Base-by-base conservation (phyloP, 352 stramenopile genomes). In the Pythium oligandrum region DNA sequence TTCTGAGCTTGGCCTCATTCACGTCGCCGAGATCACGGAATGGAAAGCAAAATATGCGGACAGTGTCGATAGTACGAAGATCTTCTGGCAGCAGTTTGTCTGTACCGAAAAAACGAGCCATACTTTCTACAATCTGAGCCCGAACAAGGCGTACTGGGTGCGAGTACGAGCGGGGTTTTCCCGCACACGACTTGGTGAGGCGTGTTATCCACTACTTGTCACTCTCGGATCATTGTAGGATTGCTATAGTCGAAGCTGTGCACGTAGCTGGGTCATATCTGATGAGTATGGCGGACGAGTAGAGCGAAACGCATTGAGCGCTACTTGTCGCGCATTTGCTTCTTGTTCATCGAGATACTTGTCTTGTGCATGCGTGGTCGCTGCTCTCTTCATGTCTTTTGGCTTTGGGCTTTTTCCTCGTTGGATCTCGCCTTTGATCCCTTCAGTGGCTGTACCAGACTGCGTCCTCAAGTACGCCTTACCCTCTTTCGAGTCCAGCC, bases 401-500 rank as follows among this genome's bases (percentile, higher is more conserved):
- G 81, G 70, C 42, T 86, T 87, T n/a, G 57, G 40, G 26, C 83
- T 53, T 31, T 60, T 70, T 1, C 78, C 76, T 9, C 51, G 71
- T 39, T 77, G 64, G 4, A 87, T 59, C 0, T 73, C 63, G 4
- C 70, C 55, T 42, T 87, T 88, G 57, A 88, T 50, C 43, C 86
- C 68, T 6, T 73, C 71, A 0, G 61, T 76, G 4, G 67, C 73
- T 3, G 60, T 51, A 2, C 55, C 48, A 4, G 71, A 56, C 30
- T 86, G 71, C 47, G 81, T 77, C 64, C 88, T 89, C 6, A 85
- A 30, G 40, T 71, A 87, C 33, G 47, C 53, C 47, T 86, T 83
- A 44, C 74, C 81, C 1, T 89, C 76, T 44, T 86, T 89, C 3
- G 70, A 71, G 12, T 83, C 70, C 4, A 91, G 62, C 78, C 76